Base-by-base conservation (phyloP, 768 basidiomycete genomes). In the Lactifluus volemus region DNA sequence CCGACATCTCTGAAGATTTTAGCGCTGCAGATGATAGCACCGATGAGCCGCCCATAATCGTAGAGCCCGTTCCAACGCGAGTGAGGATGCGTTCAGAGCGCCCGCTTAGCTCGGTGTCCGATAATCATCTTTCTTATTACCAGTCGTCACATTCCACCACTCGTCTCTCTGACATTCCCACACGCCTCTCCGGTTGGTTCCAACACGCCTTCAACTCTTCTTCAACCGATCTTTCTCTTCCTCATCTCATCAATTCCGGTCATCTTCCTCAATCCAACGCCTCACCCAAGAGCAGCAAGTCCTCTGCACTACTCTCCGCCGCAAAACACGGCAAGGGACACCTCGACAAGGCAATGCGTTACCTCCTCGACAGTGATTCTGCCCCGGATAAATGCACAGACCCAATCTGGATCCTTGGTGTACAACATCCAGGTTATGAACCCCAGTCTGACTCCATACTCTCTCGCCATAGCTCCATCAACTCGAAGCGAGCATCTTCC, bases 361-460 rank as follows among this genome's bases (percentile, higher is more conserved):
- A 93, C 73, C 77, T 98, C n/a, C 79, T 96, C 63, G 95, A 98
- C 74, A 83, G 84, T 66, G 95, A 98, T 72, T 84, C 92, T 17
- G 82, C 80, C 3, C 91, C 89, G 1, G 93, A 97, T 71, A 85
- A 81, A 68, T 93, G 84, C 56, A 69, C 79, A 0, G 90, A 94
- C 19, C 81, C 86, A 0, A 96, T 98, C 32, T 97, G 93, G 93
- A 73, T 97, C 2, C 78, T 97, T 25, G 95, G 94, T 42, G 84
- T 92, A 3, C 79, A 82, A 64, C 92, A 93, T 62, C 79, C 83
- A 3, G 90, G 89, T 0, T 90, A 85, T 66, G 88, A 88, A 64
- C 73, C 76, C 9, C 71, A 70, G 1, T 64, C 71, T 0, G 69
- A 72, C 1, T 60, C 62, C 1, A 57, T 60, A 15, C 52, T 64